These are phyloP conservation scores for Sclerotinia glacialis DNA, from an alignment of 2,329 filamentous ascomycete genomes.

Conservation along the genomic window DNA sequence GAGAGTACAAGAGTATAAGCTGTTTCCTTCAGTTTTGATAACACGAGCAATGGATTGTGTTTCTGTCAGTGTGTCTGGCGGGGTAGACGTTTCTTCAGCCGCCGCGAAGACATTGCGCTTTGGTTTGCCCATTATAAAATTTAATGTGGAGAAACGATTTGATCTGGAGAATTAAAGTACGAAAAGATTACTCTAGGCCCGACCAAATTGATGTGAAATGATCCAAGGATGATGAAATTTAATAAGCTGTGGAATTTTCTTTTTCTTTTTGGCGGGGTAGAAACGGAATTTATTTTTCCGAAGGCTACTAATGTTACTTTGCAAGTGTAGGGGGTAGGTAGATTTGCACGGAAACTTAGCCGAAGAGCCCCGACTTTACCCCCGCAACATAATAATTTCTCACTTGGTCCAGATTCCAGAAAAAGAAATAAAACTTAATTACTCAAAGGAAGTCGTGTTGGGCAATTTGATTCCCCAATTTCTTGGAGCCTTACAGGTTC, in stretches of 20 bases:
- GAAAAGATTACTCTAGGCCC: neutral
- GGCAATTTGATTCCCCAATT: neutral
- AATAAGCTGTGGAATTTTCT: neutral
- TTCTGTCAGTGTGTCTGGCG: slow-evolving; percentile 56
- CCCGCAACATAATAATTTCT: neutral
- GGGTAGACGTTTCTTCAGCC: slow-evolving; percentile 65
- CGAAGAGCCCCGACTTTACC: neutral
- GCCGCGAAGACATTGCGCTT: slow-evolving; percentile 77
- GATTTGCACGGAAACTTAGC: slow-evolving; percentile 9
- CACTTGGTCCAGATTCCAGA: too few relatives aligned
- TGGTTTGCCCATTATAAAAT: slow-evolving; percentile 61
- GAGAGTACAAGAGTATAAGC: slow-evolving; percentile 76
- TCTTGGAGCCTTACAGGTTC: neutral
- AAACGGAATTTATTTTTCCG: slow-evolving; percentile 1
- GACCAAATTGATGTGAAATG: neutral
- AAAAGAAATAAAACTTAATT: neutral
- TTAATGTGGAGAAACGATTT: neutral
- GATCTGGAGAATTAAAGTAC: neutral
- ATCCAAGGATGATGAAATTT: neutral
- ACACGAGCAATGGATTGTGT: slow-evolving; percentile 73
- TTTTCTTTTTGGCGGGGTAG: slow-evolving; percentile 4
- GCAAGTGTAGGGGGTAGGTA: too few relatives aligned
- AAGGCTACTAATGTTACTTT: too few relatives aligned
- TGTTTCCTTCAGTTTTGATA: slow-evolving; percentile 81
- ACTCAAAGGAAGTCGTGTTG: neutral